Evolutionary conservation across 2,329 filamentous ascomycete genomes (phyloP).

Genomic region (Pseudogymnoascus verrucosus): DNA sequence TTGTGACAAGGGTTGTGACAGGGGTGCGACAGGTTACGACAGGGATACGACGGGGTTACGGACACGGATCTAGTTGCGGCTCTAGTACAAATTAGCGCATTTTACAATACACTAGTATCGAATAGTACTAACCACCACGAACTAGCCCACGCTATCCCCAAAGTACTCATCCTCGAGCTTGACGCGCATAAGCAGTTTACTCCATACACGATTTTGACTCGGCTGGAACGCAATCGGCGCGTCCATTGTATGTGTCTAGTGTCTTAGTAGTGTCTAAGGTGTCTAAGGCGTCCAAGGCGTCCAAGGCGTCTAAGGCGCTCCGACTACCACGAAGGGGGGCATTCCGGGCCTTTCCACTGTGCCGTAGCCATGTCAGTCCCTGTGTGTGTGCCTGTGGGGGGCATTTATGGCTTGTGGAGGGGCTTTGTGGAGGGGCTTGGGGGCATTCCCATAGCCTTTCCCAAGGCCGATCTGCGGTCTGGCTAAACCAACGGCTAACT

Average conservation of each 20-base stretch:
- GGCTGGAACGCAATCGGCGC: background rate
- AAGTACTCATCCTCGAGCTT: background rate
- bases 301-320: too few species aligned
- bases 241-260: background rate
- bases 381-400: background rate
- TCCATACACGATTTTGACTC: background rate
- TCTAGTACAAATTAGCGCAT: background rate
- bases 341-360: background rate
- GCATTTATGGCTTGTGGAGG: background rate
- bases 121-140: background rate
- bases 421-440: background rate
- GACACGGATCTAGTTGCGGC: background rate
- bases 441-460: background rate
- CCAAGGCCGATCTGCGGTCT: background rate
- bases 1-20: background rate
- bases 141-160: background rate
- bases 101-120: background rate
- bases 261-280: too few species aligned
- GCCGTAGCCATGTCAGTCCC: background rate
- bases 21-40: background rate
- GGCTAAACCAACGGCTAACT: background rate
- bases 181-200: background rate
- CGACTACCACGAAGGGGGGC: background rate
- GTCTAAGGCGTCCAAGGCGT: too few species aligned
- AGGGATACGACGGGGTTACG: background rate